Conservation (phyloP, 148 eudicot species). For the Diospyros lotus region DNA sequence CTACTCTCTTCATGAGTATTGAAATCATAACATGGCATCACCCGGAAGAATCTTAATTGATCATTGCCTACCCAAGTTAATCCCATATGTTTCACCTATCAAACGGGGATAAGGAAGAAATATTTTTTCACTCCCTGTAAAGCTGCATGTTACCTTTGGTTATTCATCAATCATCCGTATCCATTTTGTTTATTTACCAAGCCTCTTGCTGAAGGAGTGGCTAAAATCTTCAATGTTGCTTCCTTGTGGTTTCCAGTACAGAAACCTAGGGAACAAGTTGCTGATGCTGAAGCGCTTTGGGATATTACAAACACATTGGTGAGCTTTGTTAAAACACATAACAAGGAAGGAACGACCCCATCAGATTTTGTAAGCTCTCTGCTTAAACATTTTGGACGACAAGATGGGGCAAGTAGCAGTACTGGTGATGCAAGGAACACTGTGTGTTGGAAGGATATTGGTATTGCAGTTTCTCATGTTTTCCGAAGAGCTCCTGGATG, state of each 20-base stretch:
- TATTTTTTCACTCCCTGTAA: no score
- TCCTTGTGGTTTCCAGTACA: slow-evolving; percentile 41
- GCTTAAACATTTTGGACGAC: slow-evolving; percentile 41
- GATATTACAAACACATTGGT: slow-evolving; percentile 65
- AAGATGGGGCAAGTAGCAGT: slow-evolving; percentile 43
- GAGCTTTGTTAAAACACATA: slow-evolving; percentile 58
- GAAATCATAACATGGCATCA: no score
- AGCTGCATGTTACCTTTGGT: no score
- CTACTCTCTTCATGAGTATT: no score
- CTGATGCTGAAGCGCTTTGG: slow-evolving; percentile 84
- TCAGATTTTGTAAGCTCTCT: slow-evolving; percentile 50
- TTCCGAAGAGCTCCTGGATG: slow-evolving; percentile 55
- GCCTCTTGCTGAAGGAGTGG: background rate
- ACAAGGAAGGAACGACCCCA: slow-evolving; percentile 61
- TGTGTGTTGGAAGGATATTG: slow-evolving; percentile 68
- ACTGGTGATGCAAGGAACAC: slow-evolving; percentile 31
- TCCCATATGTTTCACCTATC: no score
- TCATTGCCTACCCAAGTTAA: no score
- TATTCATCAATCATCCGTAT: no score
- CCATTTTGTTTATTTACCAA: background rate
- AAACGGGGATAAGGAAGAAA: no score
- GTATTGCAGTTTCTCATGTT: slow-evolving; percentile 55
- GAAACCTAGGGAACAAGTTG: slow-evolving; percentile 91
- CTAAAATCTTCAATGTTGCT: background rate
- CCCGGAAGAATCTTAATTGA: no score